Evolutionary conservation across 139 green algal species (phyloP).

Genomic region (Micractinium sp.): DNA sequence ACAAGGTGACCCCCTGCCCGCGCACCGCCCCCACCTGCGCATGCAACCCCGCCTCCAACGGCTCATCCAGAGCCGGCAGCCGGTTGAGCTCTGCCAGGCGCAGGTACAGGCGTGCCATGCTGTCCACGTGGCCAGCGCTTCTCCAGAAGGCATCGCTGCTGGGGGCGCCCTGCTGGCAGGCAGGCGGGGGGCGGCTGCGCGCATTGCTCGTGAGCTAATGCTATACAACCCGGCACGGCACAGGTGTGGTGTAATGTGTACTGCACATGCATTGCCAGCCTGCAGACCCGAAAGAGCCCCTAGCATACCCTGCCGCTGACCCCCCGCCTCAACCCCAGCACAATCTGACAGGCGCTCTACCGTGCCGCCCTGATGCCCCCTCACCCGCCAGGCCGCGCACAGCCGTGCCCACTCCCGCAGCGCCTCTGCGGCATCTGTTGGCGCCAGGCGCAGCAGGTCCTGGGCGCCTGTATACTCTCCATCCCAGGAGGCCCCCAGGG

Average conservation of each 20-base stretch:
- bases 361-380: neutral
- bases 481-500: constrained; percentile 4
- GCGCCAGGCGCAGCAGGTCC: constrained; percentile 16
- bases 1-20: neutral
- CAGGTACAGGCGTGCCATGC: constrained; percentile 4
- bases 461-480: neutral
- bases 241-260: too few relatives aligned
- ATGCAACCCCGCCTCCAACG: neutral
- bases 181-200: neutral
- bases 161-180: neutral
- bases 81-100: neutral
- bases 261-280: neutral
- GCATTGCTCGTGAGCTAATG: neutral
- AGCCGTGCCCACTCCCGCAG: neutral
- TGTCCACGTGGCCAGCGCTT: too few relatives aligned
- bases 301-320: too few relatives aligned
- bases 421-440: neutral
- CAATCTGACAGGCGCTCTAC: too few relatives aligned
- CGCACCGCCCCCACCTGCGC: neutral
- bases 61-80: constrained; percentile 2
- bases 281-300: neutral
- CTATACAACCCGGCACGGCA: neutral
- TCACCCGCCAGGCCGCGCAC: neutral
- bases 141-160: neutral
- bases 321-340: too few relatives aligned